Base-by-base conservation (phyloP, 495 filamentous ascomycete species). In the Lophiotrema nucula region DNA sequence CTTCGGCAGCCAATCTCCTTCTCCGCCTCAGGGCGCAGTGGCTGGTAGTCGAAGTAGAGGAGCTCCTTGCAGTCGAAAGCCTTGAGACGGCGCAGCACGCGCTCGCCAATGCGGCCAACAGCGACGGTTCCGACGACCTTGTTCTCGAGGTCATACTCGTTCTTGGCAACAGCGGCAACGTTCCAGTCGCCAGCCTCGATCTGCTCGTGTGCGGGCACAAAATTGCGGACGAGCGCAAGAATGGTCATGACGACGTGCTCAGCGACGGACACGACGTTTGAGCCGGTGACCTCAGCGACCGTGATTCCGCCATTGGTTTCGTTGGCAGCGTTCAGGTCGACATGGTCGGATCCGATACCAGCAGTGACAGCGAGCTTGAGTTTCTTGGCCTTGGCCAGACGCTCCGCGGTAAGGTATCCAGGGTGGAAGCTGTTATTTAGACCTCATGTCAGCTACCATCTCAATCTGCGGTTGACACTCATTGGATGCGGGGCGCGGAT, bases 31-130 rank as follows among this genome's bases (percentile, higher is more conserved):
- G 90, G 71, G 48, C 73, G 79, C 58, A 98, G 81, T 28, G 92
- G 92, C 78, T 98, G 93, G 85, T 98, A 98, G 79, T 98, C 93
- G 73, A 88, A 98, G 87, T 98, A 98, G 54, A 98, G 82, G 35
- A 98, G 83, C 82, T 98, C 93, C 85, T 97, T 98, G 89, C 93
- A 98, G 78, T 96, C 93, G 69, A 97, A 98, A 58, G 91, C 76
- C 83, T 91, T 95, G 38, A 98, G 85, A 66, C 93, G 86, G 74
- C 92, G 85, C 61, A 98, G 81, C 45, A 98, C 93, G 76, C 93
- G 92, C 83, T 98, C 92, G 69, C 93, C 93, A 72, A 98, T 98
- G 69, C 93, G 89, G 70, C 93, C 93, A 52, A 97, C 91, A 67
- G 89, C 93, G 26, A 98, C 93, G 72, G 93, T 98, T 63, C 93